phyloP scores from a whole-genome alignment of 768 basidiomycete species.

The Lentinula boryana region DNA sequence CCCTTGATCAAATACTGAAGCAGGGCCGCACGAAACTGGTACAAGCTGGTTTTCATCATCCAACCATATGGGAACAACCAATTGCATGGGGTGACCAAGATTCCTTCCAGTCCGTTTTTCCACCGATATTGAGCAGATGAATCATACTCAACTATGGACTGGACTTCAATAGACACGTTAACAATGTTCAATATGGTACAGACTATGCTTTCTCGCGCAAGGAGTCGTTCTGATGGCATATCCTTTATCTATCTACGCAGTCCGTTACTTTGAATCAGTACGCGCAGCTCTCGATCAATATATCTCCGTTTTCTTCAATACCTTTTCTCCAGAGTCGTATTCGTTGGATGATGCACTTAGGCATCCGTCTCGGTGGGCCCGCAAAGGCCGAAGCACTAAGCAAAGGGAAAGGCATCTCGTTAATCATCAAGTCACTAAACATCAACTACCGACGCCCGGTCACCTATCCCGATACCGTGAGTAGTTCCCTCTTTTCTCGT shows the following conservation, averaged over 20 bases:
- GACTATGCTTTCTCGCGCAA: slow-evolving; percentile 2
- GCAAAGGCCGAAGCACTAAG: slow-evolving; percentile 51
- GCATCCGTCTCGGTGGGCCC: slow-evolving; percentile 53
- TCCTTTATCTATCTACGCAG: slow-evolving; percentile 24
- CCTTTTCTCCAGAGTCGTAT: slow-evolving; percentile 52
- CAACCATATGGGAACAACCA: slow-evolving; percentile 71
- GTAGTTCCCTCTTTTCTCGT: slow-evolving; percentile 15
- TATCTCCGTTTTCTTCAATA: background rate
- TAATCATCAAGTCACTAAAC: slow-evolving; percentile 69
- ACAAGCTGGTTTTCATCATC: slow-evolving; percentile 49
- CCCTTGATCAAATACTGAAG: slow-evolving; percentile 10
- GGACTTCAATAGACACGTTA: slow-evolving; percentile 57
- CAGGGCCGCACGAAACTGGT: slow-evolving; percentile 38
- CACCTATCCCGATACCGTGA: slow-evolving; percentile 69
- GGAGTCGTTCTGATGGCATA: background rate
- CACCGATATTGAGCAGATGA: background rate
- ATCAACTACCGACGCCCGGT: slow-evolving; percentile 68
- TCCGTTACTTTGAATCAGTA: slow-evolving; percentile 68
- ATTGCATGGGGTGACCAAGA: slow-evolving; percentile 82
- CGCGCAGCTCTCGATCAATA: slow-evolving; percentile 13
- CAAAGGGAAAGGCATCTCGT: slow-evolving; percentile 56
- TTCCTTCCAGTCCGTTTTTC: slow-evolving; percentile 57
- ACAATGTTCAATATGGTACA: slow-evolving; percentile 70
- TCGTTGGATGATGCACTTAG: slow-evolving; percentile 57
- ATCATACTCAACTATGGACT: background rate